A percentile compares a stretch with the other conserved stretches of the same genome.
phyloP scores from a whole-genome alignment of 345 rosid genomes.

The thale cress (Arabidopsis thaliana) region DNA sequence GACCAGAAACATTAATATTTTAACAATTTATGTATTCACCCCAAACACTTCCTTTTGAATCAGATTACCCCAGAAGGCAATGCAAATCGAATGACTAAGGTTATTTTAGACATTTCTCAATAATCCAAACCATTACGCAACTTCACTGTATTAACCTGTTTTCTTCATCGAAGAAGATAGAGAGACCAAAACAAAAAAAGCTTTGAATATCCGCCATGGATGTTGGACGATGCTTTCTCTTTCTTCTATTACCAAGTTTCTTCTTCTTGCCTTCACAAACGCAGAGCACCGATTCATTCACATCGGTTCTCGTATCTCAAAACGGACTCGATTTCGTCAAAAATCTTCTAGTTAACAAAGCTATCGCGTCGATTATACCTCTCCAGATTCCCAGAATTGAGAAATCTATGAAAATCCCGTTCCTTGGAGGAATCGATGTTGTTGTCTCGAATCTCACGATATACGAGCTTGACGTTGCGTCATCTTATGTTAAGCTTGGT shows the following conservation, averaged over 20 bases:
- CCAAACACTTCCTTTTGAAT: neutral
- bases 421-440: constrained; percentile 72
- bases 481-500: constrained; percentile 77
- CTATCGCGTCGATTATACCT: constrained; percentile 69
- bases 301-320: constrained; percentile 73
- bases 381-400: constrained; percentile 69
- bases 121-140: constrained; percentile 34
- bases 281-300: constrained; percentile 60
- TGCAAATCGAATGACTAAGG: constrained; percentile 26
- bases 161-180: neutral
- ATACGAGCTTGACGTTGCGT: constrained; percentile 65
- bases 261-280: constrained; percentile 39
- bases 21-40: constrained; percentile 4
- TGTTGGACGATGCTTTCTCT: constrained; percentile 33
- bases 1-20: neutral
- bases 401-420: constrained; percentile 60
- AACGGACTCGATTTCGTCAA: constrained; percentile 86
- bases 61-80: neutral
- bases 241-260: constrained; percentile 44
- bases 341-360: constrained; percentile 71
- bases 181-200: neutral
- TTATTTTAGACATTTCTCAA: neutral
- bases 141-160: neutral
- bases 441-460: constrained; percentile 70
- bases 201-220: constrained; percentile 41